Base-by-base conservation (phyloP, 2,329 filamentous ascomycete species). In the Teratosphaeriaceae sp. region DNA sequence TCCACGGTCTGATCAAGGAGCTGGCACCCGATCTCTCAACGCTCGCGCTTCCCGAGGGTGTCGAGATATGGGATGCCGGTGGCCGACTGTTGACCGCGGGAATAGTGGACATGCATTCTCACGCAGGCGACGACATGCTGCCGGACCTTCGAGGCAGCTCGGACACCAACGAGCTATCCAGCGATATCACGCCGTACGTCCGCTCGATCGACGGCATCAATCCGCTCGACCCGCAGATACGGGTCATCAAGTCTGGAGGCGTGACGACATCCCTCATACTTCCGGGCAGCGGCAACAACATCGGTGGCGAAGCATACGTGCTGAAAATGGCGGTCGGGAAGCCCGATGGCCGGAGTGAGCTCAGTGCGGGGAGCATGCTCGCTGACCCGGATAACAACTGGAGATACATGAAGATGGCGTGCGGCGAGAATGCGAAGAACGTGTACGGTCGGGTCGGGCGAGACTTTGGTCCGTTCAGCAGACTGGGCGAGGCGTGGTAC, bases 341-440 rank as follows among this genome's bases (percentile, higher is more conserved):
- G 43, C 53, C 67, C 0, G 74, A 82, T 49, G 78, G 80, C 3
- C 73, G 81, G 18, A 65, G 71, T 13, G 81, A 85, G 59, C 73
- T 81, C 33, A 82, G 79, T 41, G 78, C 76, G 2, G 64, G 70
- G 19, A 76, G 83, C 50, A 71, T 85, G 67, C 68, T 85, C 8
- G 81, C 82, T 1, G 79, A 84, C 40, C 80, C 80, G 0, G 79
- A 82, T 31, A 69, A 71, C 18, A 76, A 68, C 46, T 82, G 80
- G 76, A 72, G 82, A 16, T 85, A 83, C 60, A 82, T 86, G 72
- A 85, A 86, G 66, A 85, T 85, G 81, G 82, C 82, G 0, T 85
- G 81, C 50, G 50, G 50, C 18, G 43, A 45, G 37, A 46, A 46
- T 24, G 34, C 44, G 7, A 46, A 46, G 36, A 20, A 35, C 2